These are phyloP conservation scores for Oryza meyeriana DNA, from an alignment of 176 grass and related monocot species.

Conservation along the genomic window DNA sequence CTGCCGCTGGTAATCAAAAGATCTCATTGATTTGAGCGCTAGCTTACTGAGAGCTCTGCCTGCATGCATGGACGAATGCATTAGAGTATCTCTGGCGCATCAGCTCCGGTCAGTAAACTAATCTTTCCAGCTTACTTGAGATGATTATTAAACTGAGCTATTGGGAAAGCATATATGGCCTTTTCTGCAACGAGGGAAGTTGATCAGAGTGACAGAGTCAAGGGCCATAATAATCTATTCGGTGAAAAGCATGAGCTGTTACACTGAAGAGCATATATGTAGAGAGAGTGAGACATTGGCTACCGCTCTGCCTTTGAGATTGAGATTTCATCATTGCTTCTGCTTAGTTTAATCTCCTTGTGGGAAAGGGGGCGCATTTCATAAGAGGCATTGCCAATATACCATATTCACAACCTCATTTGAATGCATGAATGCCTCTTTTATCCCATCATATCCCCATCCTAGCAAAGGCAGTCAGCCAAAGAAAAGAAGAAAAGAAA, in stretches of 20 bases:
- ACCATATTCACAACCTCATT: not conserved
- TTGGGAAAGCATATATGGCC: conserved; percentile 21
- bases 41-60: not conserved
- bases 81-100: not conserved
- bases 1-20: conserved; percentile 15
- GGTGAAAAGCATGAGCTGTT: conserved; percentile 5
- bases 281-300: not conserved
- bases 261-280: conserved; percentile 4
- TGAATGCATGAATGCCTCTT: conserved; percentile 2
- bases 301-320: conserved; percentile 1
- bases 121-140: not conserved
- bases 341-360: conserved; percentile 6
- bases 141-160: not conserved
- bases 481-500: not conserved
- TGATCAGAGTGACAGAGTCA: conserved; percentile 28
- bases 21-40: conserved; percentile 35
- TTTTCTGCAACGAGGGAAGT: conserved; percentile 33
- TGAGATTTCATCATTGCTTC: not conserved
- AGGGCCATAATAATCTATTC: conserved; percentile 12
- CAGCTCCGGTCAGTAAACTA: conserved; percentile 17
- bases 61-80: not conserved
- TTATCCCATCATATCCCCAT: conserved; percentile 29
- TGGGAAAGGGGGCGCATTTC: not conserved
- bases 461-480: not conserved
- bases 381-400: conserved; percentile 11